Percentiles rank a stretch among this genome's conserved stretches.
phyloP scores from a whole-genome alignment of 2,329 filamentous ascomycete species.

The Diplodia seriata region DNA sequence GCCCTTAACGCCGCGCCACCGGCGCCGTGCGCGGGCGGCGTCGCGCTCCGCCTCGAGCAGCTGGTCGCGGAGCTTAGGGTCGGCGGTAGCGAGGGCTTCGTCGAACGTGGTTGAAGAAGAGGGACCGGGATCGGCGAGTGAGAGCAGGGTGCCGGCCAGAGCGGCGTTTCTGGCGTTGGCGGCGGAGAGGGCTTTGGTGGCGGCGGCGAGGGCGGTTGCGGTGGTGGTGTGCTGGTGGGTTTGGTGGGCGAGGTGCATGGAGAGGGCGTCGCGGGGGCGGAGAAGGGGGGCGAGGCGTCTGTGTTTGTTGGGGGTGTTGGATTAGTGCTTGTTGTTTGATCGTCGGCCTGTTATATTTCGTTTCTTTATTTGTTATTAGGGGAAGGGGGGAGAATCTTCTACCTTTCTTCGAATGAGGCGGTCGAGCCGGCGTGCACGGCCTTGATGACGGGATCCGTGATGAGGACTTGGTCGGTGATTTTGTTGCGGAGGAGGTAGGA shows the following conservation, averaged over 20 bases:
- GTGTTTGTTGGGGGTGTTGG: slow-evolving; percentile 34
- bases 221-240: slow-evolving; percentile 60
- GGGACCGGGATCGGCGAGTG: slow-evolving; percentile 59
- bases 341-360: not conserved
- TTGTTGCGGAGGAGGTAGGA: slow-evolving; percentile 73
- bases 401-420: slow-evolving; percentile 71
- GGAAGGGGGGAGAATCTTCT: not conserved
- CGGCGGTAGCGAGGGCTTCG: slow-evolving; percentile 52
- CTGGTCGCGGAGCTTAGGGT: slow-evolving; percentile 61
- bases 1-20: slow-evolving; percentile 78
- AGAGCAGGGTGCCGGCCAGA: slow-evolving; percentile 68
- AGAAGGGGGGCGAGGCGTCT: slow-evolving; percentile 73
- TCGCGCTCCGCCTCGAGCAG: slow-evolving; percentile 65
- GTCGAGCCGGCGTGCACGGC: slow-evolving; percentile 74
- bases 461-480: slow-evolving; percentile 71
- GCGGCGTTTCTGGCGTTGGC: slow-evolving; percentile 67
- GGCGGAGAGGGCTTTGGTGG: slow-evolving; percentile 65
- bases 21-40: slow-evolving; percentile 67
- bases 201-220: slow-evolving; percentile 60
- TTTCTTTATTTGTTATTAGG: not conserved
- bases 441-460: slow-evolving; percentile 77
- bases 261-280: slow-evolving; percentile 70
- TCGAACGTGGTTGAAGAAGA: slow-evolving; percentile 52
- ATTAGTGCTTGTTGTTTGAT: not conserved
- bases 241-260: slow-evolving; percentile 67